phyloP scores from a whole-genome alignment of 2,329 filamentous ascomycete genomes.

The Davidsoniella virescens region DNA sequence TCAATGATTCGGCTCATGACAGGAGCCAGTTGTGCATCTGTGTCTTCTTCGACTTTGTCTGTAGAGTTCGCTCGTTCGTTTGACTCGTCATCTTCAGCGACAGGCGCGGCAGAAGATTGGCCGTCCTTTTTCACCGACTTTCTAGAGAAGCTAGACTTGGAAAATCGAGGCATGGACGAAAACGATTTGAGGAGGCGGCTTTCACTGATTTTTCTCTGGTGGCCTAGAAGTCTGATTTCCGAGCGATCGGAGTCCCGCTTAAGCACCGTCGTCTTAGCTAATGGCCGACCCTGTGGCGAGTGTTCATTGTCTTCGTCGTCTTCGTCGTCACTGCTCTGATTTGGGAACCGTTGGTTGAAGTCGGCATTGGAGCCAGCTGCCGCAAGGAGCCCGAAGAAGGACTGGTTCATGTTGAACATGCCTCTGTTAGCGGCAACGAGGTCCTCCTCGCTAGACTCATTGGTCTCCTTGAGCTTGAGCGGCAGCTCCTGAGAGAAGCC shows the following conservation, averaged over 20 bases:
- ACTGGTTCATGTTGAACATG: slow-evolving; percentile 72
- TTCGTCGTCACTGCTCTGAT: slow-evolving; percentile 64
- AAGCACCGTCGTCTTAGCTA: slow-evolving; percentile 29
- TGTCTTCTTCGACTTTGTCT: not conserved
- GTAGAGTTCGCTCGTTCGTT: no score
- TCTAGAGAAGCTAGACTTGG: slow-evolving; percentile 21
- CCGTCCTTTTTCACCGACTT: not conserved
- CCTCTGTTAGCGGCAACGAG: slow-evolving; percentile 27
- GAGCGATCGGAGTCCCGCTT: slow-evolving; percentile 18
- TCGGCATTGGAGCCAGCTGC: slow-evolving; percentile 71
- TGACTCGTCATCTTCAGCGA: slow-evolving; percentile 5
- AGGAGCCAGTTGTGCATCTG: slow-evolving; percentile 32
- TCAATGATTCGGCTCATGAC: slow-evolving; percentile 67
- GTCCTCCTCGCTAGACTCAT: slow-evolving; percentile 33
- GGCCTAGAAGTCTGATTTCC: not conserved
- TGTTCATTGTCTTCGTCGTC: slow-evolving; percentile 19
- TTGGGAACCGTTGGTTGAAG: slow-evolving; percentile 68
- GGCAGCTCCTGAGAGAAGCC: not conserved
- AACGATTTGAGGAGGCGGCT: slow-evolving; percentile 50
- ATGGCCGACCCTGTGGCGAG: not conserved
- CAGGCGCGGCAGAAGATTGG: slow-evolving; percentile 14
- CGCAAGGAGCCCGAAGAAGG: slow-evolving; percentile 82
- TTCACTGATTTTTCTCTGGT: slow-evolving; percentile 32
- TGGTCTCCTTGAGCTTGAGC: slow-evolving; percentile 12
- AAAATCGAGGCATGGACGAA: slow-evolving; percentile 36